Conservation (phyloP, 2,329 filamentous ascomycete species). For the Moelleriella libera region DNA sequence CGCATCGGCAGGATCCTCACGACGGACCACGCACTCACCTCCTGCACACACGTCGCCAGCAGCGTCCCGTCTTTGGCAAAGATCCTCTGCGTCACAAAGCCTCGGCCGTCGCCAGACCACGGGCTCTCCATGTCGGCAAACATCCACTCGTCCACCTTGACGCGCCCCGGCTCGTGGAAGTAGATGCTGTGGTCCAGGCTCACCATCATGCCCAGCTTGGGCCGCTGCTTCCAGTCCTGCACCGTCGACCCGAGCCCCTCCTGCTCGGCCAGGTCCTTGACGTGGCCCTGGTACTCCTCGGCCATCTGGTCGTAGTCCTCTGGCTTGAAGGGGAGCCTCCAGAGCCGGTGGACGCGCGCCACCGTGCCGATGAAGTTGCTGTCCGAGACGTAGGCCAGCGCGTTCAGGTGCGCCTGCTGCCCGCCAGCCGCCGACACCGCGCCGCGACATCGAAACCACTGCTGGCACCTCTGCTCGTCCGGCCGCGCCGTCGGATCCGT, state of each 20-base stretch:
- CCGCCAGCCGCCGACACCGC: slow-evolving; percentile 60
- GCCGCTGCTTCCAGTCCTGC: slow-evolving; percentile 34
- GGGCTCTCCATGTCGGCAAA: slow-evolving; percentile 67
- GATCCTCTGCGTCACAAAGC: slow-evolving; percentile 62
- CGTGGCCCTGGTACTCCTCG: slow-evolving; percentile 18
- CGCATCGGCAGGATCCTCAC: too few species aligned
- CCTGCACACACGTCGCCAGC: slow-evolving; percentile 68
- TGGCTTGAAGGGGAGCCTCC: slow-evolving; percentile 49
- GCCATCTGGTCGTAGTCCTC: slow-evolving; percentile 38
- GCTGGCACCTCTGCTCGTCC: slow-evolving; percentile 52
- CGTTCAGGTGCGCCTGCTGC: slow-evolving; percentile 67
- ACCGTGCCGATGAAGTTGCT: slow-evolving; percentile 89
- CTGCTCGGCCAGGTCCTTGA: slow-evolving; percentile 19
- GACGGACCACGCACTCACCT: slow-evolving; percentile 31
- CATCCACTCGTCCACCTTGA: slow-evolving; percentile 61
- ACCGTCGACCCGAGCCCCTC: slow-evolving; percentile 25
- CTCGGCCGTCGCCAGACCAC: slow-evolving; percentile 66
- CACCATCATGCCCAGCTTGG: slow-evolving; percentile 71
- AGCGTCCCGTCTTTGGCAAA: slow-evolving; percentile 57
- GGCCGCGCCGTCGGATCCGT: slow-evolving; percentile 32
- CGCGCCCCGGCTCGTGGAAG: slow-evolving; percentile 45
- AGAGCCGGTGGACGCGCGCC: slow-evolving; percentile 64
- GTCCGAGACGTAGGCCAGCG: slow-evolving; percentile 87
- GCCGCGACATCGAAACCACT: slow-evolving; percentile 65
- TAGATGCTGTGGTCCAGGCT: slow-evolving; percentile 64